Conservation (phyloP, 768 basidiomycete genomes). For the Suillus occidentalis region DNA sequence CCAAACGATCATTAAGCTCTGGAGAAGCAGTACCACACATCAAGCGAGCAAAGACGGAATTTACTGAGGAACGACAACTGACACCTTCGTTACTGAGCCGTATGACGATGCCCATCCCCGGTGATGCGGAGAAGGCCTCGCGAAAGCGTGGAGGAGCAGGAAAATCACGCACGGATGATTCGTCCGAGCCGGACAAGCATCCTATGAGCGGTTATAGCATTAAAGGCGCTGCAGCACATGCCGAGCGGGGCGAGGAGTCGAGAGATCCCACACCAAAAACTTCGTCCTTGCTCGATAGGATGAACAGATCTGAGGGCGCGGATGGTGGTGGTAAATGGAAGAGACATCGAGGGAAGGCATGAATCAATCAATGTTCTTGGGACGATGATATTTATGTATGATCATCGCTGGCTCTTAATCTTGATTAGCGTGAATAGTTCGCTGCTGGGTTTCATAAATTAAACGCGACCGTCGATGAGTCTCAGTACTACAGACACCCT, state of each 20-base stretch:
- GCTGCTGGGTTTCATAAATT: neutral
- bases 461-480: neutral
- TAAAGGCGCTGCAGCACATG: slow-evolving; percentile 49
- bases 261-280: slow-evolving; percentile 12
- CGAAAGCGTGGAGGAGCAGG: slow-evolving; percentile 16
- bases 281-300: slow-evolving; percentile 37
- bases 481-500: neutral
- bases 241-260: slow-evolving; percentile 20
- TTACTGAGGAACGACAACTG: slow-evolving; percentile 25
- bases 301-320: slow-evolving; percentile 21
- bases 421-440: slow-evolving; percentile 1
- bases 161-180: slow-evolving; percentile 22
- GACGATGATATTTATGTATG: slow-evolving; percentile 1
- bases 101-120: slow-evolving; percentile 25
- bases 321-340: slow-evolving; percentile 25
- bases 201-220: slow-evolving; percentile 51
- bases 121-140: slow-evolving; percentile 14
- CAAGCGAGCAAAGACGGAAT: slow-evolving; percentile 34
- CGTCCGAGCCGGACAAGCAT: slow-evolving; percentile 32
- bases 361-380: neutral
- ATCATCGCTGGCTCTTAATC: neutral
- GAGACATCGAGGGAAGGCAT: slow-evolving; percentile 24
- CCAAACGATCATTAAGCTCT: slow-evolving; percentile 27
- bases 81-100: slow-evolving; percentile 47
- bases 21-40: slow-evolving; percentile 32